These are phyloP conservation scores for Apophysomyces elegans DNA, from an alignment of 371 early-diverging fungal species.

Conservation along the genomic window DNA sequence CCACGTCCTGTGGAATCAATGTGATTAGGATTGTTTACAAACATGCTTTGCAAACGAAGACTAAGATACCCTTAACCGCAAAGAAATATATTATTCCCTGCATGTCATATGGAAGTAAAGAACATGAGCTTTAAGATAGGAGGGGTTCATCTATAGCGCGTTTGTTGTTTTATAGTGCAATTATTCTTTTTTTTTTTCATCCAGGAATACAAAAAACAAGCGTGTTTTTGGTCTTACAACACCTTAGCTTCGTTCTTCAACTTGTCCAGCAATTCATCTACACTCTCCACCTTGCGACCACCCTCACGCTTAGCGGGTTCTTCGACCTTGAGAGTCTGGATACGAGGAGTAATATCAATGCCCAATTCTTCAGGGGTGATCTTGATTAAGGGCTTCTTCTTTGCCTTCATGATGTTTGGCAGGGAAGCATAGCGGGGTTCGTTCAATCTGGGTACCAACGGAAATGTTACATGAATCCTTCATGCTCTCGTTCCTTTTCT, in stretches of 20 bases:
- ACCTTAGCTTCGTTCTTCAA: conserved; percentile 74
- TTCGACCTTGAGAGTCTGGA: conserved; percentile 85
- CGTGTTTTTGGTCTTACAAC: conserved; percentile 32
- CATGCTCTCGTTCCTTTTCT: neutral
- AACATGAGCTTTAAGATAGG: neutral
- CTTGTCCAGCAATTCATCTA: conserved; percentile 93
- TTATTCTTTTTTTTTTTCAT: neutral
- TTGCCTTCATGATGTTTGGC: conserved; percentile 98
- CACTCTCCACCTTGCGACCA: conserved; percentile 91
- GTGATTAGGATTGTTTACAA: no score
- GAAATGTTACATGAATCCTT: neutral
- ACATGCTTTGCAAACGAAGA: no score
- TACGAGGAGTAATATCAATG: conserved; percentile 84
- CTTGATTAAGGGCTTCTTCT: conserved; percentile 95
- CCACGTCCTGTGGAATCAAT: no score
- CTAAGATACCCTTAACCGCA: no score
- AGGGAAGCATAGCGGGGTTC: conserved; percentile 96
- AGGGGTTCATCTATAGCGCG: neutral
- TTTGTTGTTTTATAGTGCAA: conserved; percentile 9
- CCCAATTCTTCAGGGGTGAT: conserved; percentile 81
- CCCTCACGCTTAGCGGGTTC: conserved; percentile 96
- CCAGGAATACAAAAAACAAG: neutral
- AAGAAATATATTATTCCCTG: no score
- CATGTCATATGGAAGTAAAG: neutral
- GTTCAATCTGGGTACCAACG: conserved; percentile 72